These are phyloP conservation scores for Ceratopteris richardii DNA, from an alignment of 75 land plant species.

Conservation along the genomic window DNA sequence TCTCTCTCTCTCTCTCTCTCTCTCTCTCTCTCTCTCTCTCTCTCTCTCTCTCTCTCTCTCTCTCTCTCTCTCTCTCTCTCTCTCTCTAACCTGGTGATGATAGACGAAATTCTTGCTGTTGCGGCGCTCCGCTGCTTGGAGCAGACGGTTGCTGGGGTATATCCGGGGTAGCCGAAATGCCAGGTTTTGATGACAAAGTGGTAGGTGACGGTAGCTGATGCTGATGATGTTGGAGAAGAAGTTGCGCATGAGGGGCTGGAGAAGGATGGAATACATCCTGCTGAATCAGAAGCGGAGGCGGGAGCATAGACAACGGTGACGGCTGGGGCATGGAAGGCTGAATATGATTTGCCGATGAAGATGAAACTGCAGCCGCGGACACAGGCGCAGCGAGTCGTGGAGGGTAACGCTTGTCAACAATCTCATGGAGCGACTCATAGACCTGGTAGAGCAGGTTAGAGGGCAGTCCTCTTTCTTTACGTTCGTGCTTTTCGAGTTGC, in stretches of 20 bases:
- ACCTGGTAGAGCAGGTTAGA: slow-evolving; percentile 47
- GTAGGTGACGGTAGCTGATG: not conserved
- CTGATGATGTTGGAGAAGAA: slow-evolving; percentile 7
- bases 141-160: not conserved
- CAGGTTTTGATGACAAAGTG: not conserved
- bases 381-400: not conserved
- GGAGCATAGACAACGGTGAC: not conserved
- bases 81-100: not conserved
- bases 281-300: not conserved
- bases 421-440: slow-evolving; percentile 43
- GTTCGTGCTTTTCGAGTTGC: slow-evolving; percentile 56
- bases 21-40: no score
- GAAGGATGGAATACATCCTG: slow-evolving; percentile 11
- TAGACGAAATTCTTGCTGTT: not conserved
- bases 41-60: no score
- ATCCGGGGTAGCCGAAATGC: not conserved
- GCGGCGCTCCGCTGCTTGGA: not conserved
- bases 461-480: slow-evolving; percentile 56
- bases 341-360: not conserved
- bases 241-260: slow-evolving; percentile 1
- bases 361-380: not conserved
- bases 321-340: slow-evolving; percentile 10
- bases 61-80: no score
- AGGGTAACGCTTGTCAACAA: slow-evolving; percentile 38
- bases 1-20: no score